Conservation (phyloP, 1,139 yeast genomes). For the Candida pseudoviswanathii region DNA sequence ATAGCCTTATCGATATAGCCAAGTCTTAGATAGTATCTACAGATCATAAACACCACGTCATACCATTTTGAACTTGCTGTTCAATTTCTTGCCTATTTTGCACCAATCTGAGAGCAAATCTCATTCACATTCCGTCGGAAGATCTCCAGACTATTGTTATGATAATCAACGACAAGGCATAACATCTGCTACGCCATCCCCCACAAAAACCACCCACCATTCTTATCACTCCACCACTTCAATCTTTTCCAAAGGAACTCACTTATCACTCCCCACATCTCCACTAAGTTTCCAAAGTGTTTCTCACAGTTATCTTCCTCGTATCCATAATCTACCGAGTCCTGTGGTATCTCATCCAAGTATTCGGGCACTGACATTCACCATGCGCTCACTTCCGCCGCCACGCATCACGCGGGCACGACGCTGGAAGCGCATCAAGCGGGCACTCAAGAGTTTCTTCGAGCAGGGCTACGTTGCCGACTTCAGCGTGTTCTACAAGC, state of each 20-base stretch:
- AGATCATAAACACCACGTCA: too few relatives aligned
- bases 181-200: background rate
- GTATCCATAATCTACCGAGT: constrained; percentile 3
- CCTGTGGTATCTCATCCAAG: background rate
- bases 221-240: background rate
- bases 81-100: background rate
- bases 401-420: constrained; percentile 42
- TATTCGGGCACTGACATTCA: constrained; percentile 33
- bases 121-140: background rate
- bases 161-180: background rate
- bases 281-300: constrained; percentile 4
- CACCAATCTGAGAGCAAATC: background rate
- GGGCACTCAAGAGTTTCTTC: constrained; percentile 32
- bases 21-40: too few relatives aligned
- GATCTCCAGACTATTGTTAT: background rate
- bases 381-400: too few relatives aligned
- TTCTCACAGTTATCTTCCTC: constrained; percentile 4
- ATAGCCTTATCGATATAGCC: too few relatives aligned
- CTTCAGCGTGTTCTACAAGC: constrained; percentile 27
- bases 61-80: background rate
- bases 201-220: background rate
- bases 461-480: constrained; percentile 32
- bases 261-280: too few relatives aligned
- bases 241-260: background rate
- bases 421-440: constrained; percentile 38